Base-by-base conservation (phyloP, 768 basidiomycete genomes). In the Trametes coccinea region DNA sequence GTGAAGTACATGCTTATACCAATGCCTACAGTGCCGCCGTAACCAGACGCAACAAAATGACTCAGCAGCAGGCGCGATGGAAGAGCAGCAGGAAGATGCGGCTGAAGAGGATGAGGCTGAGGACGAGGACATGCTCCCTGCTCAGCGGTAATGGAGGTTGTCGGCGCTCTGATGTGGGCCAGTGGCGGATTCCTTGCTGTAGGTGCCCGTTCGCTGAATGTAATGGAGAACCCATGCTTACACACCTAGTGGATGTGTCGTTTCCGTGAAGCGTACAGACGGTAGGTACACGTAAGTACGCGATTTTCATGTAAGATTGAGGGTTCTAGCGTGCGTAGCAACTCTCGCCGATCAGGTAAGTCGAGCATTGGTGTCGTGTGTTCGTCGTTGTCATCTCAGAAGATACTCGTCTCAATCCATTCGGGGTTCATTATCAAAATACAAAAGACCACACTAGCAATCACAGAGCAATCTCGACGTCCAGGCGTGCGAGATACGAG, bases 391-490 rank as follows among this genome's bases (percentile, higher is more conserved):
- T 17, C 16, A 27, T 13, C 10, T 8, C 17, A 17, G 8, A n/a
- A 17, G 22, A 27, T 46, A 27, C 45, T 17, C 30, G 14, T 31
- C 29, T 31, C 11, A 31, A 6, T 49, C 48, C 48, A 49, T 30
- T 49, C n/a, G 14, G 30, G 27, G 30, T 31, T 31, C 13, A n/a
- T 31, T 22, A 49, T 47, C 52, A 40, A 53, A 44, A 29, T 60
- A 61, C 47, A 55, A 44, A 13, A 49, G 29, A 43, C 27, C 37
- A 34, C 30, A 60, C 41, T 34, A 37, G 48, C 40, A 37, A 66
- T 77, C 70, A 92, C 69, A 92, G 78, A 22, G 90, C 88, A 66
- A 92, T 90, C 75, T 92, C 92, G 1, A 95, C 92, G 66, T 95
- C 93, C 64, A 93, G 70, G 60, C 92, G 79, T 11, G 92, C 90